phyloP scores from a whole-genome alignment of 257 asterid species.

The Jasminum sambac region DNA sequence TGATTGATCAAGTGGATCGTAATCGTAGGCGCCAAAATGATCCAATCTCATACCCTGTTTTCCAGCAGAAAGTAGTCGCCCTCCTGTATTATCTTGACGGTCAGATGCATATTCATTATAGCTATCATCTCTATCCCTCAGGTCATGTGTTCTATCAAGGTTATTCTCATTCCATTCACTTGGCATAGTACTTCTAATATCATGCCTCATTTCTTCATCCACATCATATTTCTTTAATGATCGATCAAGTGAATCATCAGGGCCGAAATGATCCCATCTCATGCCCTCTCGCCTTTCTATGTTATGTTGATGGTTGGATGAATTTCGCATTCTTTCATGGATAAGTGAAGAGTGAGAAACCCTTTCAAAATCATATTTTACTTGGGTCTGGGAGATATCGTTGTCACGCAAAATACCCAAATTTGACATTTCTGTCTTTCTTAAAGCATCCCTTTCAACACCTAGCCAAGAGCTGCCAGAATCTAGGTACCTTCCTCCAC shows the following conservation, averaged over 20 bases:
- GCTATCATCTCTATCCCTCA: slow-evolving; percentile 19
- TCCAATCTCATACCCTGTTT: too few relatives aligned
- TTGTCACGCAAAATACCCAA: slow-evolving; percentile 3
- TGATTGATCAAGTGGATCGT: slow-evolving; percentile 14
- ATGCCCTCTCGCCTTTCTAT: slow-evolving; percentile 22
- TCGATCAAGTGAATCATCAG: slow-evolving; percentile 5
- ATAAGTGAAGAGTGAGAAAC: slow-evolving; percentile 17
- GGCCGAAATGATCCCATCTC: slow-evolving; percentile 15
- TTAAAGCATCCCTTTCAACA: slow-evolving; percentile 12
- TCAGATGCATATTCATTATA: slow-evolving; percentile 18
- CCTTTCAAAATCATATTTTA: slow-evolving; percentile 19
- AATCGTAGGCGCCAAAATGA: neutral
- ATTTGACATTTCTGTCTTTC: slow-evolving; percentile 20
- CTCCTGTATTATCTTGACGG: neutral
- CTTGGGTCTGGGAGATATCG: slow-evolving; percentile 19
- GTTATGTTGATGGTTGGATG: slow-evolving; percentile 12
- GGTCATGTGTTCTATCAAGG: slow-evolving; percentile 18
- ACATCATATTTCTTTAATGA: slow-evolving; percentile 21
- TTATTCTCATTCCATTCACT: slow-evolving; percentile 14
- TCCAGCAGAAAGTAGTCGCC: too few relatives aligned
- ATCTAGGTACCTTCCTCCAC: slow-evolving; percentile 18
- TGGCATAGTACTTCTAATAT: slow-evolving; percentile 10
- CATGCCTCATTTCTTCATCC: slow-evolving; percentile 28
- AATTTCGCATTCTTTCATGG: slow-evolving; percentile 27
- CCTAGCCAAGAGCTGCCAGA: neutral